Conservation (phyloP, 257 asterid genomes). For the Buddleja alternifolia region DNA sequence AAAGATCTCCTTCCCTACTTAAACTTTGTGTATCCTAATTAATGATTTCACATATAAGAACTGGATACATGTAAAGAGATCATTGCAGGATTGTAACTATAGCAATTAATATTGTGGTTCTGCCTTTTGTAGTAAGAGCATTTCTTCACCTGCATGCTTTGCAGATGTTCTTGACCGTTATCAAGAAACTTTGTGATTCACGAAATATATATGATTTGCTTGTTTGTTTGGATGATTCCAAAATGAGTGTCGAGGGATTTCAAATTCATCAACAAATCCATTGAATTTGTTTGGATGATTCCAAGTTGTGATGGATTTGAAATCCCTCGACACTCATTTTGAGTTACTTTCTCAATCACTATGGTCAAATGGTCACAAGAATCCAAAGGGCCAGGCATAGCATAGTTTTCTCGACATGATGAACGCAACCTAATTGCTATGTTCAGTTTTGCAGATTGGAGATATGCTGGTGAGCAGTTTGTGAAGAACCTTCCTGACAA, state of each 20-base stretch:
- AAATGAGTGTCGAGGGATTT: no score
- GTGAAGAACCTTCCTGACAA: conserved; percentile 83
- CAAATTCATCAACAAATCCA: no score
- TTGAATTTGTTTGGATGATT: no score
- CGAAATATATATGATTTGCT: conserved; percentile 7
- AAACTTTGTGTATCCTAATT: not conserved
- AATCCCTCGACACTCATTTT: no score
- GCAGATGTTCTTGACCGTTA: conserved; percentile 55
- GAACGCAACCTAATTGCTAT: no score
- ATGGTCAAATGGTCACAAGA: no score
- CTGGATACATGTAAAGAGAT: not conserved
- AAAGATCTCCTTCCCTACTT: not conserved
- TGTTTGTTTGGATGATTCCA: not conserved
- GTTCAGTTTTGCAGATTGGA: conserved; percentile 89
- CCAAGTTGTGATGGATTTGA: no score
- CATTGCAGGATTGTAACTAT: not conserved
- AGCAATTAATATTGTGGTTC: not conserved
- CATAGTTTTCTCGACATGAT: not conserved
- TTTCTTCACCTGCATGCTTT: conserved; percentile 32
- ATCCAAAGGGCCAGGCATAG: no score
- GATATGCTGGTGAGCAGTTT: conserved; percentile 83
- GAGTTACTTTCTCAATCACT: no score
- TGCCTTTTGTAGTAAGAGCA: conserved; percentile 14
- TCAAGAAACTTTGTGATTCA: conserved; percentile 19
- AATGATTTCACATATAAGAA: no score